Evolutionary conservation across 768 basidiomycete genomes (phyloP).

Genomic region (Kwoniella pini): DNA sequence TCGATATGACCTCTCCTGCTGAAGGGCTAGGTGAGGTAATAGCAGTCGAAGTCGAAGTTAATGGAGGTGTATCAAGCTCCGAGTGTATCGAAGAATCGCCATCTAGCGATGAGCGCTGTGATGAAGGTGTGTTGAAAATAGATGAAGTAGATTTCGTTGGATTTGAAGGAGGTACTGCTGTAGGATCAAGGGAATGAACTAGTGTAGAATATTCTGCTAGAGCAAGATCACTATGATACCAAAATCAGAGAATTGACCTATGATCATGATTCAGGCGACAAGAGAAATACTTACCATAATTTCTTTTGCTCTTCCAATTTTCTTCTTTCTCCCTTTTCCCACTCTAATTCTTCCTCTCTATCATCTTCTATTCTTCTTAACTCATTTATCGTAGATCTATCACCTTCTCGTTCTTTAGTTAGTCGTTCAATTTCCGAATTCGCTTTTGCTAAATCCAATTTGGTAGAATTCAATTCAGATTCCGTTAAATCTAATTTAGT

Average conservation of each 20-base stretch:
- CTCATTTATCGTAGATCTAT: conserved; percentile 38
- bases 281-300: conserved; percentile 39
- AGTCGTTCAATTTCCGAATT: conserved; percentile 35
- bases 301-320: conserved; percentile 49
- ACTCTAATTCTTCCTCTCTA: conserved; percentile 45
- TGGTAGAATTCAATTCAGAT: conserved; percentile 19
- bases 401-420: conserved; percentile 39
- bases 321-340: conserved; percentile 44
- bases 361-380: conserved; percentile 39
- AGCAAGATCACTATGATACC: conserved; percentile 42
- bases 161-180: conserved; percentile 34
- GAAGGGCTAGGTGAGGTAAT: neutral
- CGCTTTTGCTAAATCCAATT: conserved; percentile 29
- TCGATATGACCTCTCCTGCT: conserved; percentile 35
- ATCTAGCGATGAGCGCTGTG: neutral
- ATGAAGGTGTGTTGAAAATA: conserved; percentile 10
- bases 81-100: too few species aligned
- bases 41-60: neutral
- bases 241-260: too few species aligned
- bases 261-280: neutral
- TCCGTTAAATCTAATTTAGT: conserved; percentile 51
- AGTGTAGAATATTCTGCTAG: conserved; percentile 40
- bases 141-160: conserved; percentile 16
- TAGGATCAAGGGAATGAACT: conserved; percentile 39
- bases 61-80: too few species aligned